Base-by-base conservation (phyloP, 2,329 filamentous ascomycete species). In the Aspergillus oerlinghausenensis region DNA sequence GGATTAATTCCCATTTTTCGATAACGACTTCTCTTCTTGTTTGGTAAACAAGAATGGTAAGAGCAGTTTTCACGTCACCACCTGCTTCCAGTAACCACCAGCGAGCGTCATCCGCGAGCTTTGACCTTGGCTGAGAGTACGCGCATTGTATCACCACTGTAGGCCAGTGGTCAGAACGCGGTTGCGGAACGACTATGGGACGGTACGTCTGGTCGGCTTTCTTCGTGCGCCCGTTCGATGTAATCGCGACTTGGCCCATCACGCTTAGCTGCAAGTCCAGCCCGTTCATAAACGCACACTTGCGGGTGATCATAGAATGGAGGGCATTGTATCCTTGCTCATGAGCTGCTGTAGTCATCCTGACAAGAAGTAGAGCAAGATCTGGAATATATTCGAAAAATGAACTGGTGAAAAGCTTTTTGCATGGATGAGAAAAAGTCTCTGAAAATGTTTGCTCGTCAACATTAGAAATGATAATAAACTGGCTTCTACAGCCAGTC, bases 1-100 rank as follows among this genome's bases (percentile, higher is more conserved):
- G 6, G 3, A 25, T 25, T 14, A 38, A 17, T 23, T 21, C 47
- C 52, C 52, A 50, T 14, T 29, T 54, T n/a, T 50, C 21, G 32
- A 54, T 43, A n/a, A 14, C 19, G 5, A 54, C 42, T 35, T 32
- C 47, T 9, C 23, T 40, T 23, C 6, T 43, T 4, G 23, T 26
- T n/a, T 29, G 19, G 14, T 49, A 10, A 19, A 56, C 17, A 3
- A 26, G 3, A 29, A 52, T 29, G 4, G 28, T 49, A 9, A 56
- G 6, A 7, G 25, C 43, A 3, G 50, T 49, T 11, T 42, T 56
- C 5, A 56, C 54, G 4, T 52, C 54, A 6, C 54, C 43, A 2
- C 28, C 21, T 4, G 50, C 49, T 26, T 28, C 54, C 4, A n/a
- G 19, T 3, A 56, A 21, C 50, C 50, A 56, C 54, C 54, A 56